Conservation (phyloP, 805 yeast genomes). For the Candida tallmaniae region DNA sequence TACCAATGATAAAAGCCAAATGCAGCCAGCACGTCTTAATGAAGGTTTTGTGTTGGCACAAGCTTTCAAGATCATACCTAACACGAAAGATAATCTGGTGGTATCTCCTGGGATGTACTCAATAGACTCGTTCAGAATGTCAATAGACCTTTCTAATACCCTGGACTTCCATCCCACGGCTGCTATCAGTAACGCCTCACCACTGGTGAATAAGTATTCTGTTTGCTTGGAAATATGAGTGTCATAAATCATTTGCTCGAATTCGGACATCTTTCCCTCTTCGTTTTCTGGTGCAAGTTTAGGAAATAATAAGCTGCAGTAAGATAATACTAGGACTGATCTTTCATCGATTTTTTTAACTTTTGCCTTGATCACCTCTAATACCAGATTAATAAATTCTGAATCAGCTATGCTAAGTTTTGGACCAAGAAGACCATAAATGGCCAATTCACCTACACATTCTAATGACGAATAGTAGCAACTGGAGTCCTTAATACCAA, state of each 20-base stretch:
- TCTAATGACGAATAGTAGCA: constrained; percentile 29
- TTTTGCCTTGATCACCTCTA: constrained; percentile 27
- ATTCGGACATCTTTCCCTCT: constrained; percentile 19
- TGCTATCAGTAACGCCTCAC: constrained; percentile 74
- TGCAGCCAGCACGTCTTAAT: constrained; percentile 69
- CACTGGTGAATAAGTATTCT: constrained; percentile 73
- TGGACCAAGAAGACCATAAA: constrained; percentile 46
- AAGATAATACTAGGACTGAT: constrained; percentile 53
- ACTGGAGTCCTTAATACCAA: constrained; percentile 15
- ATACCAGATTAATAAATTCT: constrained; percentile 10
- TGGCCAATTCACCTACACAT: constrained; percentile 38
- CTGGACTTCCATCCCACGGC: constrained; percentile 75
- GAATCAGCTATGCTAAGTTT: constrained; percentile 5
- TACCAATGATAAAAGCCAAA: constrained; percentile 78
- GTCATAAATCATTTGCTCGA: constrained; percentile 47
- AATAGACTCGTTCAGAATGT: constrained; percentile 39
- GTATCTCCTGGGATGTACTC: constrained; percentile 15
- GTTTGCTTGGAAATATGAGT: constrained; percentile 63
- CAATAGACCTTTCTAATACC: constrained; percentile 48
- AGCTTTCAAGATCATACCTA: constrained; percentile 47
- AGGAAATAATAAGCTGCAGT: constrained; percentile 39
- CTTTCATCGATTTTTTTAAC: constrained; percentile 57
- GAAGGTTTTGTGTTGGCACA: constrained; percentile 68
- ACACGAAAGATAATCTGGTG: constrained; percentile 26
- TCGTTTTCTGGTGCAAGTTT: constrained; percentile 2